Evolutionary conservation across 495 filamentous ascomycete genomes (phyloP), one percentile per base, ranked within the genome.

Genomic region (Articulospora tetracladia): DNA sequence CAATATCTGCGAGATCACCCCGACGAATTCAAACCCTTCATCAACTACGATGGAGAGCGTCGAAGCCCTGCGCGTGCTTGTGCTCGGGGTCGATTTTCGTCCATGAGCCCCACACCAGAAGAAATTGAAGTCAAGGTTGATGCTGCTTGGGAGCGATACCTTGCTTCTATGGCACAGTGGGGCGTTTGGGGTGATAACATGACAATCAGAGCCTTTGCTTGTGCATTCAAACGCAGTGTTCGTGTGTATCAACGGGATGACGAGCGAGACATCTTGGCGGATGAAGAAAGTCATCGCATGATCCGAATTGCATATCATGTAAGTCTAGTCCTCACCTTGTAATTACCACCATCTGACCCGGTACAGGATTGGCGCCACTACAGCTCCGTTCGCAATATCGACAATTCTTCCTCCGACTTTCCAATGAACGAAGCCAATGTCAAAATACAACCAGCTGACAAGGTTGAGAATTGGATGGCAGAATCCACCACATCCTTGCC

Each of bases 231-330:
- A 19, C 79, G 79, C 20, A 78, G 89, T 63, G 81, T 92, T 22
- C 81, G 81, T 58, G 83, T 92, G 39, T 90, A 71, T 70, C 22
- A 55, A 6, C 72, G 67, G 25, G 69, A 75, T 51, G 70, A 67
- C 59, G 69, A 69, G 20, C 76, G 75, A 64, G 67, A 76, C 26
- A 74, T 80, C 55, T 68, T 77, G 59, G 80, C 79, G 20, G 64
- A 69, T 17, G 68, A 73, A 4, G 74, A 72, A 15, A 68, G 53
- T 39, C 71, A 74, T 24, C 74, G 75, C 25, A 74, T 75, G 11
- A 68, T 81, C 26, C 81, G 90, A 68, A 85, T 92, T 72, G 88
- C 87, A 15, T 88, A 88, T 67, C 87, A 91, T 69, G 86, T 88
- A 79, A 76, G 84, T 74, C 55, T 28, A 11, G 46, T 20, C 39